Percentiles rank a stretch among this genome's conserved stretches.
Conservation (phyloP, 129 eudicot species). For the Flaveria brownii region DNA sequence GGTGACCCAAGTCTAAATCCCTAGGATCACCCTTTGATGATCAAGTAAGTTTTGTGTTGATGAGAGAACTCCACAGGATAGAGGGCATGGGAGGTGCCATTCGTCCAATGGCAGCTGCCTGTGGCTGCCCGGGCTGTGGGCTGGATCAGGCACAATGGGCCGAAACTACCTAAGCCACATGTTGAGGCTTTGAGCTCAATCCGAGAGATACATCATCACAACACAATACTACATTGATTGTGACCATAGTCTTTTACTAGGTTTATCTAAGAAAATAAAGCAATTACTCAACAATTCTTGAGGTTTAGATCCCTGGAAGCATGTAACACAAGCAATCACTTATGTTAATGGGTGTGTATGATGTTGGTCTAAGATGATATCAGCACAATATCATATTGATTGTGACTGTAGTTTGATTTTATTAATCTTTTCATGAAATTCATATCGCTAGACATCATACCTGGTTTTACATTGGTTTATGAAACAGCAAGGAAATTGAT, state of each 20-base stretch:
- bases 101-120: background rate
- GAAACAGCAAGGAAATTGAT: conserved; percentile 43
- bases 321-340: no score
- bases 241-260: background rate
- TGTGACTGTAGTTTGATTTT: background rate
- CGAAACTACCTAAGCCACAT: background rate
- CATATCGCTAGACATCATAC: background rate
- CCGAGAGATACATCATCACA: background rate
- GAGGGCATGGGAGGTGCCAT: background rate
- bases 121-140: background rate
- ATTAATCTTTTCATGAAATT: background rate
- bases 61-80: background rate
- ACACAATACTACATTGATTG: no score
- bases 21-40: background rate
- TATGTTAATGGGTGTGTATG: no score
- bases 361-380: no score
- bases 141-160: background rate
- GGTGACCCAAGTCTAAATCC: background rate
- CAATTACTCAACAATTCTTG: no score
- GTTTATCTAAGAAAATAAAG: no score
- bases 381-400: conserved; percentile 6
- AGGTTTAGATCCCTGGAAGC: no score
- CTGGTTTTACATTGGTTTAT: conserved; percentile 24
- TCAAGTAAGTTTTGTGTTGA: background rate
- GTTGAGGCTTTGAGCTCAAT: background rate